Percentiles rank a stretch among this genome's conserved stretches.
phyloP scores from a whole-genome alignment of 164 flowering plant genomes.

The Macadamia integrifolia region DNA sequence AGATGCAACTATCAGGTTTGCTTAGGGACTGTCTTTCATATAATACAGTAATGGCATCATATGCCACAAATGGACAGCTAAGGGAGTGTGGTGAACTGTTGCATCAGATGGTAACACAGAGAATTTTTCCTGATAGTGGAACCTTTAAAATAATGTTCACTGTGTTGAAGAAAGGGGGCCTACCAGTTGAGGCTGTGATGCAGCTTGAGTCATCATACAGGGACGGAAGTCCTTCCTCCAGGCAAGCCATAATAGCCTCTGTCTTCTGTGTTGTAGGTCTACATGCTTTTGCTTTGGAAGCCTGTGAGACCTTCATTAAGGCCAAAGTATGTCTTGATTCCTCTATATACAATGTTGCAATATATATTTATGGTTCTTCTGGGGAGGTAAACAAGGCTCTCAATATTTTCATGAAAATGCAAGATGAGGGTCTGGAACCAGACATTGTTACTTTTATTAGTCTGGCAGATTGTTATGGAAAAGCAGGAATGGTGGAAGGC shows the following conservation, averaged over 20 bases:
- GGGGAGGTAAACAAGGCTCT: conserved; percentile 62
- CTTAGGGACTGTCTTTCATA: conserved; percentile 54
- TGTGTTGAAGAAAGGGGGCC: conserved; percentile 55
- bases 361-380: conserved; percentile 49
- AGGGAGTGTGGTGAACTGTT: conserved; percentile 63
- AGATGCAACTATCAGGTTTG: conserved; percentile 71
- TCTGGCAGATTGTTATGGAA: conserved; percentile 72
- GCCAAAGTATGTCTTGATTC: conserved; percentile 37
- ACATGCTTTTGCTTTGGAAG: conserved; percentile 55
- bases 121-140: conserved; percentile 48
- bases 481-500: conserved; percentile 81
- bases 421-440: conserved; percentile 63
- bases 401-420: conserved; percentile 74
- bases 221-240: conserved; percentile 59
- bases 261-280: conserved; percentile 59
- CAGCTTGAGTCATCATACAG: conserved; percentile 55
- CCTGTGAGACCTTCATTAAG: conserved; percentile 39
- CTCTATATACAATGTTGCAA: conserved; percentile 63
- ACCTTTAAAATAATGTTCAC: conserved; percentile 64
- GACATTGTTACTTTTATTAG: conserved; percentile 61
- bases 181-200: conserved; percentile 51
- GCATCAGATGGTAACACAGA: conserved; percentile 59
- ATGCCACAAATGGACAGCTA: conserved; percentile 58
- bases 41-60: conserved; percentile 67
- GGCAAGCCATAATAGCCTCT: conserved; percentile 52